Evolutionary conservation across 2,329 filamentous ascomycete genomes (phyloP).

Genomic region (Talaromyces albobiverticillius): DNA sequence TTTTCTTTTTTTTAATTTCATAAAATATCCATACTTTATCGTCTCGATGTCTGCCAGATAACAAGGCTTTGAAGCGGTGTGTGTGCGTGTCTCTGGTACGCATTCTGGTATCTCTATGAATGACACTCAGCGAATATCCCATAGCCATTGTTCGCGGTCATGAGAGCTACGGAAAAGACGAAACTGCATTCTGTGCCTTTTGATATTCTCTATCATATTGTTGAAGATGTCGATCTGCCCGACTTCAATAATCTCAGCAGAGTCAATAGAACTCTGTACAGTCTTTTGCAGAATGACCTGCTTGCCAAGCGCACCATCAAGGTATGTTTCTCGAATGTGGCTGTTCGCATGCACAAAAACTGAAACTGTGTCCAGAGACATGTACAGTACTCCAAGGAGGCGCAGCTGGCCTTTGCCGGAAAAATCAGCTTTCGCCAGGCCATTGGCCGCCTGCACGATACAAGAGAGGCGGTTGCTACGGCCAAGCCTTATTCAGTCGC

Average conservation of each 20-base stretch:
- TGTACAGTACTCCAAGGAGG: constrained; percentile 45
- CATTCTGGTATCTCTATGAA: neutral
- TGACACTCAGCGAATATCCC: neutral
- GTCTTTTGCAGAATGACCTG: constrained; percentile 52
- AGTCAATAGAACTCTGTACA: constrained; percentile 52
- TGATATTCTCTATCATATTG: constrained; percentile 63
- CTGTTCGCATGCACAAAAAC: neutral
- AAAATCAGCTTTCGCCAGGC: constrained; percentile 50
- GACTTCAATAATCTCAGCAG: constrained; percentile 58
- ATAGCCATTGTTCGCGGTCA: constrained; percentile 16
- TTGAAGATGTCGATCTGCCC: constrained; percentile 53
- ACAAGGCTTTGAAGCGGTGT: too few species aligned
- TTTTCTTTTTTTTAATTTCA: too few species aligned
- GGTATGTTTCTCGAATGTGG: constrained; percentile 41
- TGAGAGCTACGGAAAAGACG: constrained; percentile 20
- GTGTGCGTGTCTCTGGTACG: too few species aligned
- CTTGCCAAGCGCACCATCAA: constrained; percentile 59
- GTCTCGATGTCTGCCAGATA: too few species aligned
- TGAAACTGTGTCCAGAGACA: constrained; percentile 33
- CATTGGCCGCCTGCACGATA: constrained; percentile 60
- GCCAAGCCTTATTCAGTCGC: constrained; percentile 62
- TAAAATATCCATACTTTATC: too few species aligned
- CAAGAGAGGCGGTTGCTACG: constrained; percentile 58
- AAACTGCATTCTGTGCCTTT: constrained; percentile 54
- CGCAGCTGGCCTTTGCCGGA: constrained; percentile 33